phyloP scores from a whole-genome alignment of 768 basidiomycete species.

The Boletus rubescentipes region DNA sequence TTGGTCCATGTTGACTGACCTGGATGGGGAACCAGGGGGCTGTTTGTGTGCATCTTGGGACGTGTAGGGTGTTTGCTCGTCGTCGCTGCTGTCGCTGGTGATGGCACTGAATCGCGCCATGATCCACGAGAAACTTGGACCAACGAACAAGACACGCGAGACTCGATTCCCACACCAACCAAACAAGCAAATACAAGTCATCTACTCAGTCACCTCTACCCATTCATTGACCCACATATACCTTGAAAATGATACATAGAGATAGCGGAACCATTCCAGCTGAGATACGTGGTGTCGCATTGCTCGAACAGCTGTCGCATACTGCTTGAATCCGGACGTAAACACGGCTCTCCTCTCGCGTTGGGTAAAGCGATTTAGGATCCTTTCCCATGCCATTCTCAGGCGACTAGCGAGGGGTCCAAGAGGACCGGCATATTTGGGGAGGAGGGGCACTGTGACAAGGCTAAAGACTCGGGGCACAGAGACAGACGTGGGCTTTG shows the following conservation, averaged over 20 bases:
- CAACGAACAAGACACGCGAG: constrained; percentile 22
- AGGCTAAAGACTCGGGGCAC: constrained; percentile 56
- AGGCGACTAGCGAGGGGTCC: constrained; percentile 51
- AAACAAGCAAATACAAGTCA: constrained; percentile 29
- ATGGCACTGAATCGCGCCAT: constrained; percentile 74
- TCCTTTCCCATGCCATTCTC: constrained; percentile 27
- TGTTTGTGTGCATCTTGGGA: constrained; percentile 25
- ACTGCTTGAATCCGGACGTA: constrained; percentile 56
- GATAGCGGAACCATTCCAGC: constrained; percentile 86
- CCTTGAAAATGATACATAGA: constrained; percentile 75
- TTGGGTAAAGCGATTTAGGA: constrained; percentile 4
- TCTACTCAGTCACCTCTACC: constrained; percentile 42
- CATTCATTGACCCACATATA: constrained; percentile 96
- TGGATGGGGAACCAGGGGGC: constrained; percentile 16
- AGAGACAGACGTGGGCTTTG: constrained; percentile 25
- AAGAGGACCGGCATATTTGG: constrained; percentile 65
- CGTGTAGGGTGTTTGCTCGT: constrained; percentile 42
- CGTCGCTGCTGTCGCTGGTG: constrained; percentile 55
- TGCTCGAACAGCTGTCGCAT: constrained; percentile 56
- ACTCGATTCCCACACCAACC: constrained; percentile 18
- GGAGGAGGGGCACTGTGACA: constrained; percentile 50
- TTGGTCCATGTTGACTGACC: constrained; percentile 33
- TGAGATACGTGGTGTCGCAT: constrained; percentile 76
- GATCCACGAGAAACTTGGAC: constrained; percentile 8
- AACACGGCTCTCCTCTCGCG: constrained; percentile 36